phyloP scores from a whole-genome alignment of 495 filamentous ascomycete genomes.

The Hapsidospora chrysogenum region DNA sequence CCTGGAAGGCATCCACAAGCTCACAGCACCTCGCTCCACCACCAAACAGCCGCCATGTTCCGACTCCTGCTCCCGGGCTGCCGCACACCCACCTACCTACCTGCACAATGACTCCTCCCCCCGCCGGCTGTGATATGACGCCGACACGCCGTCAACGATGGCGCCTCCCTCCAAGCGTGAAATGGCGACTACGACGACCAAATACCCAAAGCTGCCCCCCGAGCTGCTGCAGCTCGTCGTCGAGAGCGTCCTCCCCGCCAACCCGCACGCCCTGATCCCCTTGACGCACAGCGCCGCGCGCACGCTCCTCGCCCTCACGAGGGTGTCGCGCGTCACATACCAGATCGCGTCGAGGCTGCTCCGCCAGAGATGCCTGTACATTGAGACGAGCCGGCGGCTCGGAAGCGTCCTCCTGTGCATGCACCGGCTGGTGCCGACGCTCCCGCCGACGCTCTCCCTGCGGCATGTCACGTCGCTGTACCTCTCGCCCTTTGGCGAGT shows the following conservation, averaged over 20 bases:
- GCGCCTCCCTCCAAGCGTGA: background rate
- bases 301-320: conserved; percentile 12
- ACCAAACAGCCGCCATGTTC: no score
- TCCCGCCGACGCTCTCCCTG: conserved; percentile 3
- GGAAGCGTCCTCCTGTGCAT: conserved; percentile 1
- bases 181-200: background rate
- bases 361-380: conserved; percentile 11
- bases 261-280: conserved; percentile 4
- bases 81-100: no score
- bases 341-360: conserved; percentile 9
- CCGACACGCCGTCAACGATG: background rate
- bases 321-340: conserved; percentile 8
- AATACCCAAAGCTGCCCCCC: conserved; percentile 1
- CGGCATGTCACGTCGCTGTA: conserved; percentile 5
- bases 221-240: conserved; percentile 12
- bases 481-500: conserved; percentile 3
- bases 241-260: conserved; percentile 7
- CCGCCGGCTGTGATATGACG: background rate
- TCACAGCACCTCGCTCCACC: no score
- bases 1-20: no score
- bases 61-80: no score
- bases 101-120: background rate
- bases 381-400: conserved; percentile 7
- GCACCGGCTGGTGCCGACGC: background rate
- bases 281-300: conserved; percentile 7